Conservation (phyloP, 2,329 filamentous ascomycete species). For the Hypocreales sp. region DNA sequence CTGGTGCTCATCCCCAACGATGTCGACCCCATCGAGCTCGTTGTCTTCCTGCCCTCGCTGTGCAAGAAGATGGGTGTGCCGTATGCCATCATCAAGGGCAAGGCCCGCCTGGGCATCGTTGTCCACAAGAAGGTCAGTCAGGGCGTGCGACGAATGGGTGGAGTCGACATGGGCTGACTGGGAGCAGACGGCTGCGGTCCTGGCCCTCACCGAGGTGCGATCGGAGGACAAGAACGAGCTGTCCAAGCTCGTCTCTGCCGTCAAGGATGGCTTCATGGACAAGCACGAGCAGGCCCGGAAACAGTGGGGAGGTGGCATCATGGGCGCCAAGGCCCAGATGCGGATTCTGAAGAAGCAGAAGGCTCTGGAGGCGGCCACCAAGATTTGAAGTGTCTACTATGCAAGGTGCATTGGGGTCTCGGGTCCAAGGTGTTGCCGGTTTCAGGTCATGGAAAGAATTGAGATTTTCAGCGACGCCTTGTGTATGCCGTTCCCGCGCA, state of each 20-base stretch:
- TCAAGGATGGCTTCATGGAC: constrained; percentile 97
- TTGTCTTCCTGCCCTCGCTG: constrained; percentile 96
- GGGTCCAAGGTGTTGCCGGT: constrained; percentile 24
- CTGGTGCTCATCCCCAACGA: constrained; percentile 98
- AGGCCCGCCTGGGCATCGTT: constrained; percentile 95
- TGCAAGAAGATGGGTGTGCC: constrained; percentile 99
- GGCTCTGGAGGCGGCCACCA: constrained; percentile 86
- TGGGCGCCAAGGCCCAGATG: constrained; percentile 85
- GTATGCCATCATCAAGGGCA: constrained; percentile 99
- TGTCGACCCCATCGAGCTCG: constrained; percentile 98
- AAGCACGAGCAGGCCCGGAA: constrained; percentile 84
- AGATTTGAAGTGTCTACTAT: constrained; percentile 59
- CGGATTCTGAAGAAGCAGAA: constrained; percentile 75
- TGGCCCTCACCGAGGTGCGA: constrained; percentile 92
- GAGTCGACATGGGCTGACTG: not conserved
- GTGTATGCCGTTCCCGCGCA: no score
- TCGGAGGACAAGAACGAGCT: constrained; percentile 97
- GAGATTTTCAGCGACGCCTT: constrained; percentile 22
- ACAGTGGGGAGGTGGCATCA: constrained; percentile 99
- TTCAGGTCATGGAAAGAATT: constrained; percentile 26
- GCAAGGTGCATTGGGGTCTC: constrained; percentile 22
- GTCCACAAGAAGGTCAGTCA: constrained; percentile 90
- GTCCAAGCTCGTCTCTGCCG: constrained; percentile 83
- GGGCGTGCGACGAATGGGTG: not conserved
- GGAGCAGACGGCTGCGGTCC: constrained; percentile 77